Evolutionary conservation across 176 grass and related monocot genomes (phyloP), one percentile per base, ranked within the genome.

Genomic region (Eragrostis nindensis): DNA sequence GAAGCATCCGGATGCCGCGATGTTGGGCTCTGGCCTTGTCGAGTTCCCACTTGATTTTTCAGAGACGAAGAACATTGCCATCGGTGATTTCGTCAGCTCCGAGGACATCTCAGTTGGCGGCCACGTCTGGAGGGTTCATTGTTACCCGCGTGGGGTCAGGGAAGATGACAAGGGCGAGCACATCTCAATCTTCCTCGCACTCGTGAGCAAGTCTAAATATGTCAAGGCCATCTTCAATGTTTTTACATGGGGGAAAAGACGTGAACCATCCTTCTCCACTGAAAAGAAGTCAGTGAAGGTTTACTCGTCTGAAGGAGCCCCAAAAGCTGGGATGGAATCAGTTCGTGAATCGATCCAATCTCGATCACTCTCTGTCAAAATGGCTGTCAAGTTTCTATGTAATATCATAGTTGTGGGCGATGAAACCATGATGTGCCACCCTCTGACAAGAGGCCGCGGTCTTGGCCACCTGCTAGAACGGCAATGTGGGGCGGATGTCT

Each of bases 181-280:
- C 12, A 15, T 88, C 9, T 83, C 71, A 5, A 6, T 88, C 52
- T 63, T 8, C 17, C 26, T 83, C 3, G 3, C 2, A 3, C 41
- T 69, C 0, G 5, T 5, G 9, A 62, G 42, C 4, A 25, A 48
- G 19, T 27, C 79, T 11, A 26, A 18, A 22, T 6, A 52, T 5
- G 65, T 84, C 32, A 22, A 61, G 17, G 66, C 45, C 25, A n/a
- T 71, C n/a, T 88, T 66, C 36, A 17, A 77, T 5, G 24, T 9
- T 78, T 62, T 24, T 0, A 60, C 14, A 11, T 88, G 2, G 75
- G 61, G 2, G n/a, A n/a, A 66, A 32, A 6, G 52, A 78, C 22
- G 80, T 9, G 5, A 19, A 2, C 79, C 74, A 3, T 76, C 55
- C 11, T 27, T 9, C 0, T 14, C 30, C 71, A 10, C 39, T 3